These are phyloP conservation scores for Aspergillus luchuensis DNA, from an alignment of 2,329 filamentous ascomycete species.

Conservation along the genomic window DNA sequence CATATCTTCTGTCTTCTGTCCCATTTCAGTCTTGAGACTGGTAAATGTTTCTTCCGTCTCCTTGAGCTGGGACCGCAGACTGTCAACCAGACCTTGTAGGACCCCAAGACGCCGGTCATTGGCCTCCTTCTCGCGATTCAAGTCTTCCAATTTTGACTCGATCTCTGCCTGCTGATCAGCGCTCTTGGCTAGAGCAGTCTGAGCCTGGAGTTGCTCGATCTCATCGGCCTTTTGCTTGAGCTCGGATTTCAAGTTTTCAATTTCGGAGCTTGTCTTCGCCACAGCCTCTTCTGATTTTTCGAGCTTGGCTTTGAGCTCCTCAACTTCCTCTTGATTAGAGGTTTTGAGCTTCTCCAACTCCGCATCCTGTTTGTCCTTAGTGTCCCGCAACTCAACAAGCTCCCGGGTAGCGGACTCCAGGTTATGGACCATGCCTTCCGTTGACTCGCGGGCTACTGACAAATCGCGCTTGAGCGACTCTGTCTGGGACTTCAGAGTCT, in stretches of 20 bases:
- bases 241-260: slow-evolving; percentile 39
- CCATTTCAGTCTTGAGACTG: slow-evolving; percentile 47
- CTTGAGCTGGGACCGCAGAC: slow-evolving; percentile 56
- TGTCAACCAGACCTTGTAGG: slow-evolving; percentile 58
- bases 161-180: slow-evolving; percentile 29
- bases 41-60: slow-evolving; percentile 55
- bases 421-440: slow-evolving; percentile 63
- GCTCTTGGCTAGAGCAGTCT: slow-evolving; percentile 27
- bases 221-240: slow-evolving; percentile 46
- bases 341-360: slow-evolving; percentile 51
- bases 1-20: slow-evolving; percentile 40
- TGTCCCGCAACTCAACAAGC: slow-evolving; percentile 58
- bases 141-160: slow-evolving; percentile 35
- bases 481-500: slow-evolving; percentile 69
- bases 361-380: slow-evolving; percentile 51
- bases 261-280: slow-evolving; percentile 29
- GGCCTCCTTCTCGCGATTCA: slow-evolving; percentile 39
- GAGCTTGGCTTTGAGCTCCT: slow-evolving; percentile 45
- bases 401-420: slow-evolving; percentile 69
- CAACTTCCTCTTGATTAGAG: slow-evolving; percentile 43
- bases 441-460: slow-evolving; percentile 69
- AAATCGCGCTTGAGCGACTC: slow-evolving; percentile 70
- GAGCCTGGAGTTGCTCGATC: slow-evolving; percentile 38
- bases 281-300: slow-evolving; percentile 35
- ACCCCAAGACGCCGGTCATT: slow-evolving; percentile 58